Conservation (phyloP, 768 basidiomycete genomes). For the Vishniacozyma victoriae region DNA sequence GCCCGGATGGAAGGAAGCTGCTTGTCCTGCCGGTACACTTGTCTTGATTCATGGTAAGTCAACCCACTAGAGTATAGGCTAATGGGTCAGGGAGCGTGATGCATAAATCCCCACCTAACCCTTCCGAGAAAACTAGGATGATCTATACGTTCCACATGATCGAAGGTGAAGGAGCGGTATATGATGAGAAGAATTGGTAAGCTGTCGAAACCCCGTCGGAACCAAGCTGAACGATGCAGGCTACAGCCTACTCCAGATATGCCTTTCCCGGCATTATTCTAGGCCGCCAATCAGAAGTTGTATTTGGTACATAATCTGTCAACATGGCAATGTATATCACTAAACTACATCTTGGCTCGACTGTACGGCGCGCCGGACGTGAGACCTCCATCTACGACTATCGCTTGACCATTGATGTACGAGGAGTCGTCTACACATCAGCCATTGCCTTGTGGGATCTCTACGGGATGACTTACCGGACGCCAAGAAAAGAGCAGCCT, state of each 20-base stretch:
- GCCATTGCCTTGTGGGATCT: conserved; percentile 7
- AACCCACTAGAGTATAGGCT: background rate
- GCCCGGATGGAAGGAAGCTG: conserved; percentile 38
- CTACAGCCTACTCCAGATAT: conserved; percentile 76
- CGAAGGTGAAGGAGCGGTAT: conserved; percentile 52
- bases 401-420: conserved; percentile 75
- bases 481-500: conserved; percentile 75
- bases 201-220: conserved; percentile 2
- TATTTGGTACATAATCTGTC: background rate
- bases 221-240: conserved; percentile 40
- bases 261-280: conserved; percentile 60
- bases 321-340: no score
- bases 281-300: background rate
- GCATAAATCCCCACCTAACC: conserved; percentile 86
- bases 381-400: conserved; percentile 81
- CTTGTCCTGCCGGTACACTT: conserved; percentile 61
- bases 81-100: conserved; percentile 55
- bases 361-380: conserved; percentile 50
- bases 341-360: conserved; percentile 22
- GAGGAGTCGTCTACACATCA: conserved; percentile 16
- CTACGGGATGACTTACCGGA: conserved; percentile 56
- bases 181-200: conserved; percentile 81
- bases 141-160: conserved; percentile 89
- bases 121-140: conserved; percentile 64
- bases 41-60: conserved; percentile 84